These are phyloP conservation scores for Phycomyces nitens DNA, from an alignment of 192 early-diverging fungal species.

Conservation along the genomic window DNA sequence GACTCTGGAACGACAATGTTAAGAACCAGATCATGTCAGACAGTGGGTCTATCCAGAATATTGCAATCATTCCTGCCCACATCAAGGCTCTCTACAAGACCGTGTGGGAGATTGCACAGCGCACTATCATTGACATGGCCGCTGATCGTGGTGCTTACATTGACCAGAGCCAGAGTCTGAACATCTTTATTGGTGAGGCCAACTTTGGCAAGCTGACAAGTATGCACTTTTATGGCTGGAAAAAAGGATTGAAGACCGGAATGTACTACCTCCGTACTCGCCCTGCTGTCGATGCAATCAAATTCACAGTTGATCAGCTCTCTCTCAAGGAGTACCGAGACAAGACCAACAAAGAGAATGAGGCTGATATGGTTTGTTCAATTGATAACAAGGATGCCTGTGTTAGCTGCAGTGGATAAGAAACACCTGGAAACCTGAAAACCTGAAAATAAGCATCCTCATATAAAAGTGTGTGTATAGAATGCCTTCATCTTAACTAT, in stretches of 20 bases:
- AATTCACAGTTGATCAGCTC: constrained; percentile 92
- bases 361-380: constrained; percentile 77
- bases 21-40: constrained; percentile 93
- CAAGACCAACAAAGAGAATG: constrained; percentile 43
- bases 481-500: no score
- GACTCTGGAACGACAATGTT: constrained; percentile 90
- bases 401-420: constrained; percentile 81
- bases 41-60: constrained; percentile 81
- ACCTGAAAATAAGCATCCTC: no score
- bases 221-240: constrained; percentile 99
- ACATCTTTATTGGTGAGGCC: constrained; percentile 92
- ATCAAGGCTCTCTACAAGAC: constrained; percentile 96
- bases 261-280: constrained; percentile 98
- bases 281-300: constrained; percentile 96
- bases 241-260: constrained; percentile 96
- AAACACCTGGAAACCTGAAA: not conserved
- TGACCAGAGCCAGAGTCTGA: constrained; percentile 94
- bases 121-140: constrained; percentile 92
- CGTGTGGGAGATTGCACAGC: constrained; percentile 92
- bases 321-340: constrained; percentile 55
- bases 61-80: constrained; percentile 76
- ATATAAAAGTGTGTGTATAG: no score
- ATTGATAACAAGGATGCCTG: constrained; percentile 93
- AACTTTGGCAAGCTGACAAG: constrained; percentile 91
- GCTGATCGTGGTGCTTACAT: constrained; percentile 97